Percentiles rank a stretch among this genome's conserved stretches.
Evolutionary conservation across 2,329 filamentous ascomycete species (phyloP).

Genomic region (Xylariomycetidae sp.): DNA sequence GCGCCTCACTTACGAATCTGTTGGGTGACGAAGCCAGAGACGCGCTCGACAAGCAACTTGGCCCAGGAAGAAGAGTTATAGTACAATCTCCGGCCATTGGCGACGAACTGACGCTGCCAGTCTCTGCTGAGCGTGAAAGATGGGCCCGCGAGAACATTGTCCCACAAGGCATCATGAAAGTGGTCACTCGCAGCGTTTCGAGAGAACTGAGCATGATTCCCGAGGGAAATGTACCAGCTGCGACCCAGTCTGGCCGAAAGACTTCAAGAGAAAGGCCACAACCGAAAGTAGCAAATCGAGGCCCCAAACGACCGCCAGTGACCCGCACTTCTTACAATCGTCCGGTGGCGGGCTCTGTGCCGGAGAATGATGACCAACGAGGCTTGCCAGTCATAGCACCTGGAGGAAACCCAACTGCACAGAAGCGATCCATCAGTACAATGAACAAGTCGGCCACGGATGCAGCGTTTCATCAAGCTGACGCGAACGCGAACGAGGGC

Average conservation of each 20-base stretch:
- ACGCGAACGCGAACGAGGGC: too few species aligned
- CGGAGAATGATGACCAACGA: too few species aligned
- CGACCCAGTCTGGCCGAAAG: not conserved
- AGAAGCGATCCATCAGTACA: too few species aligned
- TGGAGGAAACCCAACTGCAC: not conserved
- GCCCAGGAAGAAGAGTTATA: constrained; percentile 15
- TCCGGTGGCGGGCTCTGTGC: constrained; percentile 18
- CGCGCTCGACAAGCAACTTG: constrained; percentile 1
- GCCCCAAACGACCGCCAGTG: constrained; percentile 8
- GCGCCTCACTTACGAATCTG: too few species aligned
- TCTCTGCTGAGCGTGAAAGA: constrained; percentile 26
- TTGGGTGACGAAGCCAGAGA: constrained; percentile 4
- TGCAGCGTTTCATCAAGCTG: too few species aligned
- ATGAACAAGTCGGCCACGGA: too few species aligned
- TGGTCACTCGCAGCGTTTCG: constrained; percentile 6
- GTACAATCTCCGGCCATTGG: constrained; percentile 18
- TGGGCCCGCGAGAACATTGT: too few species aligned
- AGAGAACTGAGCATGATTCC: constrained; percentile 8
- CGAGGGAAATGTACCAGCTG: too few species aligned
- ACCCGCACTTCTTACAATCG: constrained; percentile 24
- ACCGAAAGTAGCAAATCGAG: constrained; percentile 9
- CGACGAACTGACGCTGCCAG: constrained; percentile 14
- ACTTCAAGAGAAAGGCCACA: constrained; percentile 5
- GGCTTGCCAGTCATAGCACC: constrained; percentile 2
- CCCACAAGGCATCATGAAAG: constrained; percentile 24